Conservation (phyloP, 352 stramenopile species). For the Pythium phragmiticola region DNA sequence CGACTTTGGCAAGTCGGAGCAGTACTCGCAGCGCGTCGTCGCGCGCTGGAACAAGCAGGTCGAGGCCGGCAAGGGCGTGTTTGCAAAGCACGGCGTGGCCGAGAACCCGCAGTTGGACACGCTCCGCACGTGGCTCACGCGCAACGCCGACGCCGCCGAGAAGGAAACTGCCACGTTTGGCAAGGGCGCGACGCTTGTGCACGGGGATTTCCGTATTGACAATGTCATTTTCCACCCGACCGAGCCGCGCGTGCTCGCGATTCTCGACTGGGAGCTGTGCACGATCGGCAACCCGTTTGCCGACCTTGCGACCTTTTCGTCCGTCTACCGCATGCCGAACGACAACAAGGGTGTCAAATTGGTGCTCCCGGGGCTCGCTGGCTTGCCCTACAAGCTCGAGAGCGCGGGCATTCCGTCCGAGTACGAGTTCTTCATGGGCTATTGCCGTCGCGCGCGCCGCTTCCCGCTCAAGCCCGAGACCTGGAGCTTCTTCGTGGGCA, state of each 20-base stretch:
- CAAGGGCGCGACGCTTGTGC: constrained; percentile 51
- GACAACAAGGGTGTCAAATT: constrained; percentile 42
- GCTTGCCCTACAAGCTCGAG: constrained; percentile 34
- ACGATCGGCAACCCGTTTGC: constrained; percentile 85
- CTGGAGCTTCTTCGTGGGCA: constrained; percentile 78
- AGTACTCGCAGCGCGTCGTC: constrained; percentile 78
- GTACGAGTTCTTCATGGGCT: constrained; percentile 54
- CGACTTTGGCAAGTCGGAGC: constrained; percentile 58
- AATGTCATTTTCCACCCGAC: constrained; percentile 88
- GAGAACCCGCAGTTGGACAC: constrained; percentile 55
- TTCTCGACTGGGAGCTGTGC: constrained; percentile 88
- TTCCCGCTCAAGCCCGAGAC: constrained; percentile 53
- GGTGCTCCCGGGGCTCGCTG: constrained; percentile 51
- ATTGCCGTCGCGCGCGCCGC: constrained; percentile 48
- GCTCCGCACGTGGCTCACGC: constrained; percentile 57
- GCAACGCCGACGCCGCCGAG: constrained; percentile 43
- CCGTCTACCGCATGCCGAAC: constrained; percentile 45
- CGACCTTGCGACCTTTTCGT: constrained; percentile 73
- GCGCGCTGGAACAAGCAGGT: constrained; percentile 73
- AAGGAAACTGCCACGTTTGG: constrained; percentile 32
- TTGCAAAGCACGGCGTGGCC: constrained; percentile 45
- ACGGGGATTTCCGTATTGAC: constrained; percentile 88
- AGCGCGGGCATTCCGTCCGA: constrained; percentile 67
- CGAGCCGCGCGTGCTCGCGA: constrained; percentile 73
- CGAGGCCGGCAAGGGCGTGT: constrained; percentile 43